These are phyloP conservation scores for Fusarium begoniae DNA, from an alignment of 2,329 filamentous ascomycete genomes.

Conservation along the genomic window DNA sequence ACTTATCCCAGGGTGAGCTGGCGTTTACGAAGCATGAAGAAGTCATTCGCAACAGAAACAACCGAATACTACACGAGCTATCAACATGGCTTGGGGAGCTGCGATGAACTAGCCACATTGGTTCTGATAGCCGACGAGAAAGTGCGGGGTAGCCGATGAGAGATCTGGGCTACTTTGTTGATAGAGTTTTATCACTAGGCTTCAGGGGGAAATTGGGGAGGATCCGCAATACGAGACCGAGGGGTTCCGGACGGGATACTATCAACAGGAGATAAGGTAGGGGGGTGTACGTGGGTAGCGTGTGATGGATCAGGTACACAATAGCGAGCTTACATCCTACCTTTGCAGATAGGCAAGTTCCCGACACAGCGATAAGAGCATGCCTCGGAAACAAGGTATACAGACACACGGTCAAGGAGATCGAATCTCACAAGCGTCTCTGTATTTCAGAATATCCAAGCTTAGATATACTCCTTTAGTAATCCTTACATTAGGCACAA, in stretches of 20 bases:
- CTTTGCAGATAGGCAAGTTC: background rate
- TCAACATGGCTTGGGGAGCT: background rate
- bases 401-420: accelerated
- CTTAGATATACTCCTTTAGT: accelerated
- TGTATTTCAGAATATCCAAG: no score
- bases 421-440: no score
- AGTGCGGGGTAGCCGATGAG: background rate
- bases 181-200: background rate
- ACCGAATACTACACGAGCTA: no score
- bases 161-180: background rate
- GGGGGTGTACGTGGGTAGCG: background rate
- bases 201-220: background rate
- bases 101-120: background rate
- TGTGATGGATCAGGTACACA: background rate
- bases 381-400: background rate
- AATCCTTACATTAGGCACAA: background rate
- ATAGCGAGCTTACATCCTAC: background rate
- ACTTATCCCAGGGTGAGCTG: accelerated
- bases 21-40: background rate
- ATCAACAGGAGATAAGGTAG: background rate
- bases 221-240: background rate
- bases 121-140: background rate
- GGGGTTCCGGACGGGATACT: no score
- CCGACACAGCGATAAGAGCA: no score
- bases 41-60: background rate